Evolutionary conservation across 768 basidiomycete species (phyloP).

Genomic region (Trametes cubensis): DNA sequence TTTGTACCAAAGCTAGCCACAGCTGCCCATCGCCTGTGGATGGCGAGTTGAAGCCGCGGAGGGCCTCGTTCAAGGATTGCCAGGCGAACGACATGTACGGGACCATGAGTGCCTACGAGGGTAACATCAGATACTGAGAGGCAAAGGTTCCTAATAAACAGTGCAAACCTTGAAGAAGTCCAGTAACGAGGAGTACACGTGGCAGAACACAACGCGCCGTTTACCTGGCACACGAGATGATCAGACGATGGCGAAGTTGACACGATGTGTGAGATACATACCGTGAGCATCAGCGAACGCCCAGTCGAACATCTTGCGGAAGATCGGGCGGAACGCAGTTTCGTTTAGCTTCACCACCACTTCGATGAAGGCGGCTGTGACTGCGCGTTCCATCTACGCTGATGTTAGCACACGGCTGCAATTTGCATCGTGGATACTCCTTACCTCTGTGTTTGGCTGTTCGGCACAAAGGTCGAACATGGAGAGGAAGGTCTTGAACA

Average conservation of each 20-base stretch:
- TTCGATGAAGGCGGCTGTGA: constrained; percentile 80
- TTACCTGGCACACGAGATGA: constrained; percentile 30
- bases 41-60: constrained; percentile 51
- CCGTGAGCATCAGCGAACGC: constrained; percentile 66
- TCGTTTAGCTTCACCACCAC: constrained; percentile 93
- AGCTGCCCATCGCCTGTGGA: constrained; percentile 44
- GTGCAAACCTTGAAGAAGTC: constrained; percentile 82
- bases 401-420: neutral
- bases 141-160: neutral
- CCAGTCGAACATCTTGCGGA: constrained; percentile 94
- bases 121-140: neutral
- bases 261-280: constrained; percentile 32
- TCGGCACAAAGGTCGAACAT: constrained; percentile 58
- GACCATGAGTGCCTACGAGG: constrained; percentile 74
- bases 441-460: neutral
- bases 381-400: constrained; percentile 51
- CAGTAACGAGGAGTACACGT: constrained; percentile 70
- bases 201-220: constrained; percentile 73
- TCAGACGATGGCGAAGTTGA: neutral
- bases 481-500: constrained; percentile 81
- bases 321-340: constrained; percentile 85
- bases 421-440: too few species aligned
- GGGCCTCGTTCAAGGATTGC: constrained; percentile 62
- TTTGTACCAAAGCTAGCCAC: constrained; percentile 64
- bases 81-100: constrained; percentile 86